phyloP scores from a whole-genome alignment of 148 eudicot species.

The Chenopodium suecicum region DNA sequence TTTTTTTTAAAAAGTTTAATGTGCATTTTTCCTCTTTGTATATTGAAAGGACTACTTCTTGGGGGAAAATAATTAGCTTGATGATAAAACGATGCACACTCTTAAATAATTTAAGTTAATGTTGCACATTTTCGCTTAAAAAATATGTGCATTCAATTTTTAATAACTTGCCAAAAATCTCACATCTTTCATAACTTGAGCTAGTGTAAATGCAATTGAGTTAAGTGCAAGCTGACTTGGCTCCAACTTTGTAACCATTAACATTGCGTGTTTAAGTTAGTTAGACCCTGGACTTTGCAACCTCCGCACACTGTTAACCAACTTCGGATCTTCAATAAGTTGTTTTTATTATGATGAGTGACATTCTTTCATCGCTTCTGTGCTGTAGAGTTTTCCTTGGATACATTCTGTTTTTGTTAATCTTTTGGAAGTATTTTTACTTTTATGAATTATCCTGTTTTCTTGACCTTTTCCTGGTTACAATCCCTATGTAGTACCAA shows the following conservation, averaged over 20 bases:
- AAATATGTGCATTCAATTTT: too few species aligned
- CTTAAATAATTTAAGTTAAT: too few species aligned
- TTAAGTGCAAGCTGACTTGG: not conserved
- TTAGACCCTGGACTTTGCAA: not conserved
- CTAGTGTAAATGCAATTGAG: too few species aligned
- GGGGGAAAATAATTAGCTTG: too few species aligned
- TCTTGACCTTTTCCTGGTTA: slow-evolving; percentile 18
- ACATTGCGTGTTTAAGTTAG: not conserved
- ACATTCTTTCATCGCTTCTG: not conserved
- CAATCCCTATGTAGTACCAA: slow-evolving; percentile 55
- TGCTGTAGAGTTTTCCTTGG: not conserved
- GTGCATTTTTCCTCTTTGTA: too few species aligned
- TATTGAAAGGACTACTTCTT: too few species aligned
- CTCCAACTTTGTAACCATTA: not conserved
- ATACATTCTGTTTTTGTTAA: not conserved
- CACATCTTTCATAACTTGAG: too few species aligned
- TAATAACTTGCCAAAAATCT: too few species aligned
- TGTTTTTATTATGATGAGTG: not conserved
- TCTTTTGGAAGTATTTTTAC: not conserved
- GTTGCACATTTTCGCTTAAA: too few species aligned
- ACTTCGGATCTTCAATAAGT: not conserved
- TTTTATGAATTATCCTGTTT: not conserved
- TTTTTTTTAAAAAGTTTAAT: too few species aligned
- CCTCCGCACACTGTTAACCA: not conserved
- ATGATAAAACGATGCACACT: too few species aligned